Evolutionary conservation across 345 rosid genomes (phyloP).

Genomic region (Camelina hispida): DNA sequence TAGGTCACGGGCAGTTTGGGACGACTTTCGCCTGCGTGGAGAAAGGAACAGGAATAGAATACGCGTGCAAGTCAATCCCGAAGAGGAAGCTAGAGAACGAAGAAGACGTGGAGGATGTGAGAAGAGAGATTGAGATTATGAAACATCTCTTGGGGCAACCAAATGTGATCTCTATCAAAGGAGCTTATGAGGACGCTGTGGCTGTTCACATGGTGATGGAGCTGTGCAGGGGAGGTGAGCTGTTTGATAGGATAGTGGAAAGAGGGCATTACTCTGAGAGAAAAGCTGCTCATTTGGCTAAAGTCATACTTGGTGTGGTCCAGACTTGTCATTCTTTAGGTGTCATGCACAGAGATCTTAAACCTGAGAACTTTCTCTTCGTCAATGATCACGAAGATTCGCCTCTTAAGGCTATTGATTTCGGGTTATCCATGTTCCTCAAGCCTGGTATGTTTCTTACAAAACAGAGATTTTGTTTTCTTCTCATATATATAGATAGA

Average conservation of each 20-base stretch:
- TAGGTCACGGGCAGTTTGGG: constrained; percentile 94
- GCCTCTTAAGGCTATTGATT: constrained; percentile 82
- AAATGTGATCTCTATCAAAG: constrained; percentile 72
- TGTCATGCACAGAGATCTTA: constrained; percentile 85
- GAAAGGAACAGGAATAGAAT: constrained; percentile 75
- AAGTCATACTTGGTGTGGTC: constrained; percentile 70
- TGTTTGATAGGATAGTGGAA: constrained; percentile 81
- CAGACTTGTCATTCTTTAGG: constrained; percentile 81
- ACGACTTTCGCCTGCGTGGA: constrained; percentile 76
- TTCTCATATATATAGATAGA: not conserved
- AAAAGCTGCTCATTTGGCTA: constrained; percentile 73
- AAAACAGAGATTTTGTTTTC: not conserved
- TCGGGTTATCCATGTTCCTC: constrained; percentile 79
- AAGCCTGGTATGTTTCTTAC: constrained; percentile 65
- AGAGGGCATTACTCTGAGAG: constrained; percentile 82
- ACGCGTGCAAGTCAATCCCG: constrained; percentile 88
- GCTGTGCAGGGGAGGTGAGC: constrained; percentile 89
- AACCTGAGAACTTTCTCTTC: constrained; percentile 88
- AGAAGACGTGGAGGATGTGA: constrained; percentile 86
- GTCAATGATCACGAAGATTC: constrained; percentile 69
- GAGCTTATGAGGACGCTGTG: constrained; percentile 83
- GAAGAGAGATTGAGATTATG: constrained; percentile 95
- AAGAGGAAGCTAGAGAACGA: constrained; percentile 68
- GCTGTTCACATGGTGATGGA: constrained; percentile 97
- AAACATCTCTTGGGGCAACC: constrained; percentile 77